Base-by-base conservation (phyloP, 805 yeast species). In the Metschnikowia lunata region DNA sequence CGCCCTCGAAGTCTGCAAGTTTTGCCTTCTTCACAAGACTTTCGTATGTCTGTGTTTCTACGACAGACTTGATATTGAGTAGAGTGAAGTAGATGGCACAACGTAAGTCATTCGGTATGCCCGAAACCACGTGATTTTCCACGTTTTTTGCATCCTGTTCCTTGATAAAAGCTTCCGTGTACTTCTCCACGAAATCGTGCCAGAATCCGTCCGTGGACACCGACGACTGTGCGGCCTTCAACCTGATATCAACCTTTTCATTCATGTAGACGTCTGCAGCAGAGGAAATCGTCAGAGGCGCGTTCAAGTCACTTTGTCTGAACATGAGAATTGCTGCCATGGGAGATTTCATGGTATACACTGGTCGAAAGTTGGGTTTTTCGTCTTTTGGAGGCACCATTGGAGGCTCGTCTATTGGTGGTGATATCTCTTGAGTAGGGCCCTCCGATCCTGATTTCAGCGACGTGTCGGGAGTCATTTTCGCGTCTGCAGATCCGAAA, bases 41-140 rank as follows among this genome's bases (percentile, higher is more conserved):
- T 6, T 54, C 57, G 43, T 63, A 71, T 15, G 55, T 57, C 40
- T 59, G 59, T 18, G 41, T 46, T 36, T 59, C 67, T 36, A 68
- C 48, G 30, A 52, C 57, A 46, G 60, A 54, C 39, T 59, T 56
- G 2, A 69, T 59, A 42, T 63, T 64, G 39, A 69, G 52, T 4
- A 58, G 55, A 42, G 62, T 65, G 37, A 64, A 52, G 43, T 71
- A 71, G 0, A 66, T 60, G n/a, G 59, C 43, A 4, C 62, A 54
- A 34, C 74, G 54, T 36, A 63, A 50, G 2, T 53, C 48, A 2
- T 32, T 49, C 1, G 75, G 72, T 5, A 71, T 59, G 0, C 73
- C 72, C 4, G 42, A 31, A 1, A 54, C 29, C 14, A 70, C 37
- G 8, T 59, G 52, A 6, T 34, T n/a, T 27, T 54, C 58, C 12